Percentiles rank a stretch among this genome's conserved stretches.
phyloP scores from a whole-genome alignment of 257 asterid species.

The Lycium barbarum region DNA sequence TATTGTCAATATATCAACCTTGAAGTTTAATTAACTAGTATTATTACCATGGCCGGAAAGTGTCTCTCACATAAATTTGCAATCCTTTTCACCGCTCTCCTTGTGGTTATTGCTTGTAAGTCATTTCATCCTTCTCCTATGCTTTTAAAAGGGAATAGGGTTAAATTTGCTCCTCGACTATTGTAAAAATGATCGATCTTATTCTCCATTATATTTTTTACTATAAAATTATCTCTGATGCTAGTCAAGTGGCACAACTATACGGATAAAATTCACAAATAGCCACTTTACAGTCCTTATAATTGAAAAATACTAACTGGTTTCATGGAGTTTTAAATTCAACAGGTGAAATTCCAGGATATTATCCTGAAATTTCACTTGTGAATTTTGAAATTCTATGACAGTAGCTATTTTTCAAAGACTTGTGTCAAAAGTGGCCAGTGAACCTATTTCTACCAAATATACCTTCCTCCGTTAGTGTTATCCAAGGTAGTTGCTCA shows the following conservation, averaged over 20 bases:
- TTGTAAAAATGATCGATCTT: not conserved
- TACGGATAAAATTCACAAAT: not conserved
- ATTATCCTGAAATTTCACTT: too few relatives aligned
- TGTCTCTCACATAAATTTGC: not conserved
- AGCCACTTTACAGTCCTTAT: not conserved
- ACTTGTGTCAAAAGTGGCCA: too few relatives aligned
- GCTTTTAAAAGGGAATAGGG: not conserved
- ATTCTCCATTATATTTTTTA: not conserved
- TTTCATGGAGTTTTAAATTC: not conserved
- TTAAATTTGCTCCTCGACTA: not conserved
- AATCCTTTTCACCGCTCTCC: not conserved
- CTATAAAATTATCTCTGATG: not conserved
- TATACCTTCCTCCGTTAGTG: not conserved
- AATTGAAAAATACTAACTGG: not conserved
- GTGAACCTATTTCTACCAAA: too few relatives aligned
- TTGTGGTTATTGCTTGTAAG: constrained; percentile 9
- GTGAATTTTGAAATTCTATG: too few relatives aligned
- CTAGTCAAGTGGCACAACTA: not conserved
- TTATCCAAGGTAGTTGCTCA: not conserved
- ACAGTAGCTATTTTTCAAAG: too few relatives aligned
- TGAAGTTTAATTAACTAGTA: not conserved
- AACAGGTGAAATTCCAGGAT: too few relatives aligned
- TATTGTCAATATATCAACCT: not conserved
- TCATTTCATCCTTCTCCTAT: not conserved
- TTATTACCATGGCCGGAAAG: not conserved